Conservation (phyloP, 2,329 filamentous ascomycete genomes). For the Fusarium foetens region DNA sequence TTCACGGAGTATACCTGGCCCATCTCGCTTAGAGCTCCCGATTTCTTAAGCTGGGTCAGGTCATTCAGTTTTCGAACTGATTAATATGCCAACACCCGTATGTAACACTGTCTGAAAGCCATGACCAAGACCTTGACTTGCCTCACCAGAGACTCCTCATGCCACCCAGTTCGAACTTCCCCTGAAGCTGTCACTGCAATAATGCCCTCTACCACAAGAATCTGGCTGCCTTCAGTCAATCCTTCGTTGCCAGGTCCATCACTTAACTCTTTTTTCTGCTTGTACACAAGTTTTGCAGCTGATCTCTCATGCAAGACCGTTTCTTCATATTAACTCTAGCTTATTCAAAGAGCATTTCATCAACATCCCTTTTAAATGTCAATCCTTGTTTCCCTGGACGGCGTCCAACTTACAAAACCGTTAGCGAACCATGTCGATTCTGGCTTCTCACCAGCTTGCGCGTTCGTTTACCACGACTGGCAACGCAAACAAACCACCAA, state of each 20-base stretch:
- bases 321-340: neutral
- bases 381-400: neutral
- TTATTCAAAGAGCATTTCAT: neutral
- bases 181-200: neutral
- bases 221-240: neutral
- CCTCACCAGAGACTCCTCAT: slow-evolving; percentile 1
- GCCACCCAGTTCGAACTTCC: neutral
- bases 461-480: neutral
- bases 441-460: neutral
- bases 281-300: neutral
- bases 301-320: neutral
- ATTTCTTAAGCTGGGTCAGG: neutral
- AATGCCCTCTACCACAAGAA: neutral
- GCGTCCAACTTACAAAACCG: neutral
- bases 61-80: neutral
- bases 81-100: slow-evolving; percentile 8
- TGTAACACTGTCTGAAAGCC: neutral
- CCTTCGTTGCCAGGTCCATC: neutral
- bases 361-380: neutral
- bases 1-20: neutral
- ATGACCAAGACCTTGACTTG: neutral
- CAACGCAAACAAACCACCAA: neutral
- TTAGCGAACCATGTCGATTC: neutral
- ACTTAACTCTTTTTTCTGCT: neutral
- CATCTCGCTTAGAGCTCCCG: neutral